Evolutionary conservation across 2,329 filamentous ascomycete species (phyloP).

Genomic region (Nemania diffusa): DNA sequence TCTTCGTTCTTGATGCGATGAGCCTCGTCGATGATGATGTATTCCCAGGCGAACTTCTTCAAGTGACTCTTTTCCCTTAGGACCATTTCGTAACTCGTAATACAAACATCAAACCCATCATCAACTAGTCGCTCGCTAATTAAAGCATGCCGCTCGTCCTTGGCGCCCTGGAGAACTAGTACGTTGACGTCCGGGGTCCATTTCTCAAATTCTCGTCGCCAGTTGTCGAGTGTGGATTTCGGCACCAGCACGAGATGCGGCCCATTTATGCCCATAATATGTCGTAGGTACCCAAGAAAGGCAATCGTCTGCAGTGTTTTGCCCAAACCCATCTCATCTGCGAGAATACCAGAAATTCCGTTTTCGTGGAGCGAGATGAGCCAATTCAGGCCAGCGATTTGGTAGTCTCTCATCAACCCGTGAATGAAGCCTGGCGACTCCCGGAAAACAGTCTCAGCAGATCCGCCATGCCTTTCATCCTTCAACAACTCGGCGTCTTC

Average conservation of each 20-base stretch:
- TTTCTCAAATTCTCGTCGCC: slow-evolving; percentile 91
- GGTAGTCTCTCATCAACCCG: slow-evolving; percentile 94
- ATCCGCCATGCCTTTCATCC: slow-evolving; percentile 88
- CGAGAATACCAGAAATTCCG: slow-evolving; percentile 96
- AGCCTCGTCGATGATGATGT: slow-evolving; percentile 98
- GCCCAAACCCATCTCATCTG: slow-evolving; percentile 98
- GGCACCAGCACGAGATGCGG: slow-evolving; percentile 93
- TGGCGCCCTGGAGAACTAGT: slow-evolving; percentile 90
- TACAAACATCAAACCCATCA: slow-evolving; percentile 96
- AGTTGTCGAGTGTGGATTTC: slow-evolving; percentile 98
- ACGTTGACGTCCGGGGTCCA: slow-evolving; percentile 98
- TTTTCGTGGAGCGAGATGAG: slow-evolving; percentile 97
- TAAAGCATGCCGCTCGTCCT: slow-evolving; percentile 87
- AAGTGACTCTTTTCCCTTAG: slow-evolving; percentile 92
- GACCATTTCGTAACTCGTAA: slow-evolving; percentile 99
- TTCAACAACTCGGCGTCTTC: slow-evolving; percentile 90
- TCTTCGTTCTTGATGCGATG: slow-evolving; percentile 99
- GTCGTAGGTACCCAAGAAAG: slow-evolving; percentile 93
- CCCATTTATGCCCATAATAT: slow-evolving; percentile 87
- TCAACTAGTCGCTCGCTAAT: slow-evolving; percentile 93
- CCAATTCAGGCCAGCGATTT: slow-evolving; percentile 96
- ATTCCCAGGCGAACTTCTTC: slow-evolving; percentile 99
- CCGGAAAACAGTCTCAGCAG: slow-evolving; percentile 89
- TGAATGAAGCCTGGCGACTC: slow-evolving; percentile 93
- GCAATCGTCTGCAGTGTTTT: slow-evolving; percentile 98